Percentiles rank a stretch among this genome's conserved stretches.
Conservation (phyloP, 148 eudicot species). For the Arctostaphylos glauca region DNA sequence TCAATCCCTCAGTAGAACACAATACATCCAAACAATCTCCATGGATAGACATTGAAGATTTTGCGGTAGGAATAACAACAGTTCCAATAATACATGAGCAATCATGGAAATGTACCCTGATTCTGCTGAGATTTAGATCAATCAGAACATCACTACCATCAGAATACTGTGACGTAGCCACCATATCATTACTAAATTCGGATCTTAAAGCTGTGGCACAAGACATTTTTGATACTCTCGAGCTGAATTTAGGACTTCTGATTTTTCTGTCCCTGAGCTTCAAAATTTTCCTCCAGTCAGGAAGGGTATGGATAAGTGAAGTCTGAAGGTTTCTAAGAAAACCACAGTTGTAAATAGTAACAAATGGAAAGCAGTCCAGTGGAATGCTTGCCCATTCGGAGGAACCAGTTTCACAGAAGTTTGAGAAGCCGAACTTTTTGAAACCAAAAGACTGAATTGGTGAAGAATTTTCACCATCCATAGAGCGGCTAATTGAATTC, state of each 20-base stretch:
- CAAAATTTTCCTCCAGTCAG: constrained; percentile 45
- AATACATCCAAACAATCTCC: constrained; percentile 56
- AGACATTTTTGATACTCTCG: constrained; percentile 19
- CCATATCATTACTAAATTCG: constrained; percentile 20
- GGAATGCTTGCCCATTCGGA: constrained; percentile 49
- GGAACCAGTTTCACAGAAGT: constrained; percentile 42
- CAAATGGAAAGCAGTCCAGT: constrained; percentile 58
- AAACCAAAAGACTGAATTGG: constrained; percentile 33
- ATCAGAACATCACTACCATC: constrained; percentile 22
- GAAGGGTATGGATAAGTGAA: constrained; percentile 26
- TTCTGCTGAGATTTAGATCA: constrained; percentile 42
- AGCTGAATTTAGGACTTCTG: constrained; percentile 24
- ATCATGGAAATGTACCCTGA: constrained; percentile 76
- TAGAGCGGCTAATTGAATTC: constrained; percentile 22
- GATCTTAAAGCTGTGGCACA: constrained; percentile 14
- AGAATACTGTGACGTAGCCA: constrained; percentile 15
- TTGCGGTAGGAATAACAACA: constrained; percentile 54
- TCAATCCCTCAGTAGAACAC: constrained; percentile 59
- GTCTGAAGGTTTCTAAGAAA: constrained; percentile 37
- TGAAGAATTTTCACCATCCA: constrained; percentile 24
- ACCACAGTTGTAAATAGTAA: constrained; percentile 40
- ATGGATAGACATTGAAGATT: constrained; percentile 37
- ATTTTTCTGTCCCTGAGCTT: constrained; percentile 30
- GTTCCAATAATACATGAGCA: constrained; percentile 60
- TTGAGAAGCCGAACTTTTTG: constrained; percentile 55